These are phyloP conservation scores for Claviceps arundinis DNA, from an alignment of 2,329 filamentous ascomycete genomes.

Conservation along the genomic window DNA sequence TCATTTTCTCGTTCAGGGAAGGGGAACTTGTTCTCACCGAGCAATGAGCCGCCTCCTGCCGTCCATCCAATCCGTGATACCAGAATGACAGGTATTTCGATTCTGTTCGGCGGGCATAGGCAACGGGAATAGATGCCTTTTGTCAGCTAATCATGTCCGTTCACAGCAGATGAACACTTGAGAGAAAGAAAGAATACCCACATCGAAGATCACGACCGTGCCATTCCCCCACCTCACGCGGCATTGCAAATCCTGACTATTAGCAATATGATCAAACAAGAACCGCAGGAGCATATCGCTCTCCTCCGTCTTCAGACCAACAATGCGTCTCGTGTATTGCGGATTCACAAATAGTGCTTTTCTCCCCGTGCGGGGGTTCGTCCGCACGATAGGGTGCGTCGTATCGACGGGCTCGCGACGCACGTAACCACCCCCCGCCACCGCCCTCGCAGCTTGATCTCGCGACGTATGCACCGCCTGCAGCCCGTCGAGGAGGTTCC, in stretches of 20 bases:
- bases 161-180: background rate
- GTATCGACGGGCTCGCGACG: slow-evolving; percentile 52
- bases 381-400: slow-evolving; percentile 34
- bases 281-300: slow-evolving; percentile 53
- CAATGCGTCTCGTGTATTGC: slow-evolving; percentile 39
- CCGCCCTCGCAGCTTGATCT: slow-evolving; percentile 28
- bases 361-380: slow-evolving; percentile 43
- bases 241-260: slow-evolving; percentile 49
- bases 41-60: slow-evolving; percentile 1
- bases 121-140: too few species aligned
- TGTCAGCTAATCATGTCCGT: too few species aligned
- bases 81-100: background rate
- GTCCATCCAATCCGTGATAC: background rate
- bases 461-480: slow-evolving; percentile 51
- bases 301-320: slow-evolving; percentile 57
- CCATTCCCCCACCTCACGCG: slow-evolving; percentile 48
- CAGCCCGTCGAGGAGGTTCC: slow-evolving; percentile 50
- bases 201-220: slow-evolving; percentile 44
- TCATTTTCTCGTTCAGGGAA: too few species aligned
- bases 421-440: slow-evolving; percentile 35
- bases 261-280: slow-evolving; percentile 52
- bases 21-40: background rate
- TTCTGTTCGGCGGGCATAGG: background rate
- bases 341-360: slow-evolving; percentile 57
- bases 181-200: background rate